Conservation (phyloP, 2,329 filamentous ascomycete species). For the Fonsecaea nubica region DNA sequence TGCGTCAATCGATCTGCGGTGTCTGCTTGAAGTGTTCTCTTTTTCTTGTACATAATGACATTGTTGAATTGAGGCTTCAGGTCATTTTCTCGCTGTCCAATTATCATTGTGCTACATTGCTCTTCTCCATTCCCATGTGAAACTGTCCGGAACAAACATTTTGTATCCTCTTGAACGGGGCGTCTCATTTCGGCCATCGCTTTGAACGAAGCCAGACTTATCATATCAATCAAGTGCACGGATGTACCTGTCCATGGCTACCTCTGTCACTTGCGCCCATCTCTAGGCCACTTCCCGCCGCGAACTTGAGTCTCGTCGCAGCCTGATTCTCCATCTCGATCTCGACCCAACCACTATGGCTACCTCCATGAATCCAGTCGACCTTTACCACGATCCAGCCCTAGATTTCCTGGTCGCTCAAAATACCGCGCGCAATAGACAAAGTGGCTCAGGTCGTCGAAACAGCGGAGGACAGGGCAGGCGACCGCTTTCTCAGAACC, state of each 20-base stretch:
- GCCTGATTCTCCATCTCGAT: neutral
- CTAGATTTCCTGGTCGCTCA: slow-evolving; percentile 34
- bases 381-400: slow-evolving; percentile 37
- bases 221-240: neutral
- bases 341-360: slow-evolving; percentile 22
- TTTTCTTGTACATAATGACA: slow-evolving; percentile 33
- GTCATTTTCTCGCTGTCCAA: slow-evolving; percentile 13
- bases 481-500: slow-evolving; percentile 24
- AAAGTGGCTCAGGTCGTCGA: slow-evolving; percentile 25
- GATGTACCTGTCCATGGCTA: slow-evolving; percentile 17
- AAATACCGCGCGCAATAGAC: slow-evolving; percentile 15
- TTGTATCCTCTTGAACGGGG: neutral
- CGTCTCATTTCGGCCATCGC: slow-evolving; percentile 5
- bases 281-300: neutral
- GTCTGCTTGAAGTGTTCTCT: slow-evolving; percentile 21
- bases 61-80: slow-evolving; percentile 22
- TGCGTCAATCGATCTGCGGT: slow-evolving; percentile 16
- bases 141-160: neutral
- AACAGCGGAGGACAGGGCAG: slow-evolving; percentile 17
- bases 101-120: slow-evolving; percentile 20
- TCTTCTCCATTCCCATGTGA: slow-evolving; percentile 3
- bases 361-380: slow-evolving; percentile 38
- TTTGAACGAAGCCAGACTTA: neutral
- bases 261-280: neutral
- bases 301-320: neutral